Evolutionary conservation across 192 early-diverging fungal genomes (phyloP).

Genomic region (Coemansia sp.): DNA sequence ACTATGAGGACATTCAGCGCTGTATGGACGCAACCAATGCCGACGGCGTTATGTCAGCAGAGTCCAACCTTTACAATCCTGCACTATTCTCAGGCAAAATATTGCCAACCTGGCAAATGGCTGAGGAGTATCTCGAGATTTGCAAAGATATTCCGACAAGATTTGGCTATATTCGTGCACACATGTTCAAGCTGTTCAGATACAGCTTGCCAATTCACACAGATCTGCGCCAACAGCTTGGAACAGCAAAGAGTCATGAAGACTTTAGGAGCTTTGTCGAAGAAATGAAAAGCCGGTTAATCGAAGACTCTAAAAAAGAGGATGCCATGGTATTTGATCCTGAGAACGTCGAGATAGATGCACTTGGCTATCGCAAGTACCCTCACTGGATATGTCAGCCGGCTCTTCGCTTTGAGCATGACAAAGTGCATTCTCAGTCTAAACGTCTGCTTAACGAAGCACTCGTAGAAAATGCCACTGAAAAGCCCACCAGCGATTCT

Average conservation of each 20-base stretch:
- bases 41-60: conserved; percentile 95
- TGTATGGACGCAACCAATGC: conserved; percentile 83
- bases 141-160: conserved; percentile 64
- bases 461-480: too few species aligned
- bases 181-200: conserved; percentile 92
- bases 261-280: conserved; percentile 53
- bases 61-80: conserved; percentile 85
- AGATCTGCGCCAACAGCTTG: conserved; percentile 76
- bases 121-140: conserved; percentile 88
- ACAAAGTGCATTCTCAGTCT: conserved; percentile 41
- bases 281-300: conserved; percentile 51
- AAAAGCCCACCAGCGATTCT: too few species aligned
- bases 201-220: conserved; percentile 71
- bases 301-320: conserved; percentile 14
- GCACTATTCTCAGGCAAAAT: conserved; percentile 72
- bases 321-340: conserved; percentile 23
- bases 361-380: conserved; percentile 55
- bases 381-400: conserved; percentile 63
- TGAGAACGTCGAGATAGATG: conserved; percentile 22
- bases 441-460: conserved; percentile 49
- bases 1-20: conserved; percentile 80
- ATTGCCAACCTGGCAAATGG: conserved; percentile 72
- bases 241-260: conserved; percentile 56
- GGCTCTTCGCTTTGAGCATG: conserved; percentile 54
- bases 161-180: conserved; percentile 71